Base-by-base conservation (phyloP, 805 yeast genomes). In the Saturnispora silvae region DNA sequence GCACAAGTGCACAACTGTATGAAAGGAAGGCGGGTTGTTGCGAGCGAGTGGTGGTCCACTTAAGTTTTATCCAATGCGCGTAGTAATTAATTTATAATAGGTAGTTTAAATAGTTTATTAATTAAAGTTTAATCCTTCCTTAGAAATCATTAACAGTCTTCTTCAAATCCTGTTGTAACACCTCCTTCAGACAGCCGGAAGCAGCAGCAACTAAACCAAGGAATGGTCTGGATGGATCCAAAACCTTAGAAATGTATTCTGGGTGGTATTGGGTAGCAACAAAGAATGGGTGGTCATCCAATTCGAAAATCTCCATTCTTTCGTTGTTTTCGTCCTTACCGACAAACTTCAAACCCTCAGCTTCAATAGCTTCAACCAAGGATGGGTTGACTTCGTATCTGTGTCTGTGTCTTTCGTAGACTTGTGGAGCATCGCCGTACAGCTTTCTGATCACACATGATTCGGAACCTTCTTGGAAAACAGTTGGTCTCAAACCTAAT, bases 241-340 rank as follows among this genome's bases (percentile, higher is more conserved):
- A 72, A 20, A 94, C 98, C 63, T 94, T 86, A 34, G 97, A 86
- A 48, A 87, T 70, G 61, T 92, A 92, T 66, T 92, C 99, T 24
- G 99, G 99, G 59, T 92, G 99, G 65, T 87, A 92, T 68, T 92
- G 99, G 24, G 96, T 82, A 46, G 89, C 99, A 50, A 85, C 94
- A 53, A 63, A 87, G 65, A 79, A 92, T 53, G 92, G 92, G 61
- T 87, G 96, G 56, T 73, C 76, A 44, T 77, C 73, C 50, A 86
- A 67, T 63, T 92, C 98, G 37, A 84, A 68, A 37, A 85, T 78
- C 64, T 92, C 97, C 95, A 94, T 92, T 68, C 99, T 81, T 51
- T 76, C 72, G 45, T 79, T 82, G 33, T 75, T 61, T 56, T 87
- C 96, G 62, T 92, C 98, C 60, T 80, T 84, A 55, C 97, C 98